Percentiles rank a stretch among this genome's conserved stretches.
phyloP scores from a whole-genome alignment of 2,329 filamentous ascomycete species.

The Botryotinia narcissicola region DNA sequence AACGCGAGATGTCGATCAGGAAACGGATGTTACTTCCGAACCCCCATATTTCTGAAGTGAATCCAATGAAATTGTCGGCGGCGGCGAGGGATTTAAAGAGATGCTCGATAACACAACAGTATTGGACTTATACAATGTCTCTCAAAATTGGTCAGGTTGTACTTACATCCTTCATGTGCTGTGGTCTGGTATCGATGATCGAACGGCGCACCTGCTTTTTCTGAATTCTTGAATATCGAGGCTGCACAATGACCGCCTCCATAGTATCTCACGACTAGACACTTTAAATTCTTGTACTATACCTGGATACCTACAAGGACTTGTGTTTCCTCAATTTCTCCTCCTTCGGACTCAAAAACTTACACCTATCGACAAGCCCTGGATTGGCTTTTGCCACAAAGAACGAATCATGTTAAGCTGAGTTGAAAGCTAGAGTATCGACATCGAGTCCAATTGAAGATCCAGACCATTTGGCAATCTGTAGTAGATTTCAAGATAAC shows the following conservation, averaged over 20 bases:
- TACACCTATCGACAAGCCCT: background rate
- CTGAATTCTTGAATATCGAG: background rate
- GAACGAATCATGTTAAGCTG: conserved; percentile 2
- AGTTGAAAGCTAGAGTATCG: background rate
- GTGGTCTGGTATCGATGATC: background rate
- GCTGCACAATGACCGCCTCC: background rate
- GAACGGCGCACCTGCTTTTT: background rate
- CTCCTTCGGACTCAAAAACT: background rate
- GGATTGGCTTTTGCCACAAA: background rate
- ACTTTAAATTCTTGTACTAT: background rate
- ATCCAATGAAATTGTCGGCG: background rate
- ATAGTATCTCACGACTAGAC: background rate
- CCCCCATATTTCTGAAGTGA: background rate
- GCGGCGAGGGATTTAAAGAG: background rate
- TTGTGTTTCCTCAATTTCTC: background rate
- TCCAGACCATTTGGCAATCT: background rate
- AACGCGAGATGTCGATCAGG: background rate
- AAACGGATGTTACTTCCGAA: background rate
- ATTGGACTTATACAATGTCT: background rate
- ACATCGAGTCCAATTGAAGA: background rate
- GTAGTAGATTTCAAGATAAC: background rate
- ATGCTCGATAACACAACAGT: background rate
- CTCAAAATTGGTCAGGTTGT: background rate
- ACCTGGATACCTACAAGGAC: background rate
- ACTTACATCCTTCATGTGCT: background rate